Base-by-base conservation (phyloP, 1,284 basidiomycete genomes). In the Trichosporon sp. region DNA sequence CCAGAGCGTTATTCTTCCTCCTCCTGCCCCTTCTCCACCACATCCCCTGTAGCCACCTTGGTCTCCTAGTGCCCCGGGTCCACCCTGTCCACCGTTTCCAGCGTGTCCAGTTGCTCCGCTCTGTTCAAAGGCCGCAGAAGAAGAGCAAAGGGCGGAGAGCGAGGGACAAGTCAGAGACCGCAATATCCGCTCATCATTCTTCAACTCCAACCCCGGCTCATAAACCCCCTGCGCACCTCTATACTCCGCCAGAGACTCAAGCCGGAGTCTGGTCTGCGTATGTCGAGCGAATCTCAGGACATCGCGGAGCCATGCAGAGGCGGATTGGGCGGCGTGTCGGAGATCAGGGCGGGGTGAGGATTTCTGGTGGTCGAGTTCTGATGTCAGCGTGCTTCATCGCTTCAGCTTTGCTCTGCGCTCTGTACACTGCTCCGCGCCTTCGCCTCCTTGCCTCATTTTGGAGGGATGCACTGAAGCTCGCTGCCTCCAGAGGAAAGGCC, bases 321-420 rank as follows among this genome's bases (percentile, higher is more conserved):
- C 49, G 14, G 14, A n/a, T n/a, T 54, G 49, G 14, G 49, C 49
- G 4, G 49, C 49, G 14, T 31, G 49, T 27, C 49, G 49, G 14
- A 54, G 49, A 27, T 54, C 49, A 16, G 27, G 13, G 29, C 49
- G 49, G 32, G 25, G 36, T 1, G 21, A 29, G 25, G 54, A 25
- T 21, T 56, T 61, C 16, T 54, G 49, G 27, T 54, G 49, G 49
- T 54, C 49, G 6, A 54, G 49, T n/a, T 54, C 49, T 54, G 49
- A n/a, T 7, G 40, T 44, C 19, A 44, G 40, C 19, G 5, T 19
- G 4, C 36, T 37, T 9, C 16, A n/a, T 37, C 36, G 36, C 36
- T 19, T n/a, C 16, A 37, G 10, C 34, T 36, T 36, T 36, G 16
- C 34, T 9, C 3, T 36, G 11, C 32, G 32, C 32, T 11, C n/a